Evolutionary conservation across 1,139 yeast genomes (phyloP), one percentile per base, ranked within the genome.

Genomic region (Pichia sp.): DNA sequence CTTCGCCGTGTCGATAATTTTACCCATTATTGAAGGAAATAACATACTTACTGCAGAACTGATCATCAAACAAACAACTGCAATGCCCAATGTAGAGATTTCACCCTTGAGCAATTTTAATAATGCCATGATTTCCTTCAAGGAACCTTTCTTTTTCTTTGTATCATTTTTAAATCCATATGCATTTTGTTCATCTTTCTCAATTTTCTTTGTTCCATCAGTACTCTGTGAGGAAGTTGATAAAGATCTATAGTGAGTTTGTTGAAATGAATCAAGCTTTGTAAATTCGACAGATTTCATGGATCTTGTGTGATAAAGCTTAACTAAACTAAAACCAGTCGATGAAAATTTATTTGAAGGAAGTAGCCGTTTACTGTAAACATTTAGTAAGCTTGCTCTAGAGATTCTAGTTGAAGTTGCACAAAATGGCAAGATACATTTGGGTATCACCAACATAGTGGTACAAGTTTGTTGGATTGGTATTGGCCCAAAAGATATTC

Each of bases 21-120:
- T 56, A 24, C 65, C 66, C 71, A 74, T 73, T 20, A 68, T 58
- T 5, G 72, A 56, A 17, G 77, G 67, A 49, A 76, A 72, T 24
- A 64, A 45, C 59, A 75, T 64, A 12, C 78, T 75, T 8, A 59
- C 62, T 12, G 62, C 54, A 3, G 63, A 59, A 6, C 64, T 56
- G 11, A 57, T 40, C 24, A 51, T 45, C 31, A 61, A 41, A 30
- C 53, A 52, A 0, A 52, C n/a, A 4, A 60, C 38, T 0, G 63
- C 65, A 14, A 56, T 30, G 3, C 54, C 38, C 36, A 61, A 46
- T 1, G 59, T 56, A 9, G 54, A 52, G 21, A 54, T 24, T 38
- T 60, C 63, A 1, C 61, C 52, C 39, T 52, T 56, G 1, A 61
- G 49, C 17, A 61, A 48, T 28, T 43, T 53, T 14, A 61, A 37